Conservation (phyloP, 768 basidiomycete species). For the Hemileccinum impolitum region DNA sequence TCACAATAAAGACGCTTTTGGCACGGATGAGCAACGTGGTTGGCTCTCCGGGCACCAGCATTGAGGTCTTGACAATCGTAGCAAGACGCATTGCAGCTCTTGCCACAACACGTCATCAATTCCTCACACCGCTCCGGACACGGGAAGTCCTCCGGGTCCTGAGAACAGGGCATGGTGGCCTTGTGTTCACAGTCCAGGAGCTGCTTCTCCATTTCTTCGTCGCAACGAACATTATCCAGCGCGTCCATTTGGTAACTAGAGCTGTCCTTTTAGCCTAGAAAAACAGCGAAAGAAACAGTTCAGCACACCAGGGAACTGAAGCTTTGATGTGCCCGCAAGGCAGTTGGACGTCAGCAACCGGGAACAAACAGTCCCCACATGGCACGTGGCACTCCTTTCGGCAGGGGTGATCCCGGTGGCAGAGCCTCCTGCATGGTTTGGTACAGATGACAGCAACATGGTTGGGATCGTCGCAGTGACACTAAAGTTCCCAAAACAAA, state of each 20-base stretch:
- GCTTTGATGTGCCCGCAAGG: constrained; percentile 54
- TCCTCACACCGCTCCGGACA: constrained; percentile 45
- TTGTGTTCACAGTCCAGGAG: constrained; percentile 55
- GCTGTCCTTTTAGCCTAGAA: neutral
- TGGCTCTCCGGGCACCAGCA: constrained; percentile 15
- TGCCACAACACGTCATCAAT: constrained; percentile 51
- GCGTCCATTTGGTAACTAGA: constrained; percentile 45
- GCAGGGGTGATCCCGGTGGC: constrained; percentile 59
- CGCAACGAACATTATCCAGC: constrained; percentile 43
- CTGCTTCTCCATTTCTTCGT: constrained; percentile 38
- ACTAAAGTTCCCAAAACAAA: constrained; percentile 34
- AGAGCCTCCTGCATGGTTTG: constrained; percentile 49
- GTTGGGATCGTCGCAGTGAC: constrained; percentile 57
- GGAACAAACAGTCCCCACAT: constrained; percentile 54
- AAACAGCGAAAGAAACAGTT: neutral
- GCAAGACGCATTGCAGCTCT: constrained; percentile 48
- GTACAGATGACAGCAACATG: constrained; percentile 48
- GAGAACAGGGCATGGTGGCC: constrained; percentile 44
- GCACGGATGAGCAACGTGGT: constrained; percentile 49
- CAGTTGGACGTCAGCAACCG: constrained; percentile 42
- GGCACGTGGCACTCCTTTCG: constrained; percentile 43
- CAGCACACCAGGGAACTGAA: constrained; percentile 48
- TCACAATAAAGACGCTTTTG: constrained; percentile 51
- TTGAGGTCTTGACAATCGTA: constrained; percentile 41
- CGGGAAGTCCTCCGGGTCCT: constrained; percentile 35